Evolutionary conservation across 306 rosid species (phyloP).

Genomic region (Fragaria iinumae): DNA sequence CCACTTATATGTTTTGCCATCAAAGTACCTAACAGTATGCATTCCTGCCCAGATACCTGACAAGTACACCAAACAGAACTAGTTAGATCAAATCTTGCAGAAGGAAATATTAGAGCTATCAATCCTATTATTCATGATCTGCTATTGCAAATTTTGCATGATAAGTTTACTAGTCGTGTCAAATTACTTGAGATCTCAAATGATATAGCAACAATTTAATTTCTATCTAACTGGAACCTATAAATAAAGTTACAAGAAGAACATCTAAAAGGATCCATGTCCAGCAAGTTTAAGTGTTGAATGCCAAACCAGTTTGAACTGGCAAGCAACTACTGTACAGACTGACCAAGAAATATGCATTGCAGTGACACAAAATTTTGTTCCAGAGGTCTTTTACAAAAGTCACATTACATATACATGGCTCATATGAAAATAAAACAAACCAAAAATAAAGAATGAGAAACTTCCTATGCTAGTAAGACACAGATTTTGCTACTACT

Average conservation of each 20-base stretch:
- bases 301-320: not conserved
- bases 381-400: not conserved
- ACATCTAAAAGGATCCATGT: not conserved
- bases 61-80: conserved; percentile 23
- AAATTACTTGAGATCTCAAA: conserved; percentile 1
- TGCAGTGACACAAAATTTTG: not conserved
- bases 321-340: not conserved
- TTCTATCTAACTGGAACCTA: not conserved
- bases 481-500: not conserved
- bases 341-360: conserved; percentile 2
- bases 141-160: not conserved
- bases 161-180: not conserved
- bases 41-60: conserved; percentile 99
- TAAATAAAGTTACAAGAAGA: not conserved
- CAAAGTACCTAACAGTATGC: conserved; percentile 94
- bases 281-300: not conserved
- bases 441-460: not conserved
- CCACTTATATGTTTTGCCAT: conserved; percentile 98
- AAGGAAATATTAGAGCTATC: not conserved
- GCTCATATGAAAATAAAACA: not conserved
- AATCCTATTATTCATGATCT: not conserved
- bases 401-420: not conserved
- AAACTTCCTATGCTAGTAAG: not conserved
- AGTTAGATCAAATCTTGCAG: conserved; percentile 1
- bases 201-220: not conserved